phyloP scores from a whole-genome alignment of 768 basidiomycete genomes.

The Lactifluus hygrophoroides region DNA sequence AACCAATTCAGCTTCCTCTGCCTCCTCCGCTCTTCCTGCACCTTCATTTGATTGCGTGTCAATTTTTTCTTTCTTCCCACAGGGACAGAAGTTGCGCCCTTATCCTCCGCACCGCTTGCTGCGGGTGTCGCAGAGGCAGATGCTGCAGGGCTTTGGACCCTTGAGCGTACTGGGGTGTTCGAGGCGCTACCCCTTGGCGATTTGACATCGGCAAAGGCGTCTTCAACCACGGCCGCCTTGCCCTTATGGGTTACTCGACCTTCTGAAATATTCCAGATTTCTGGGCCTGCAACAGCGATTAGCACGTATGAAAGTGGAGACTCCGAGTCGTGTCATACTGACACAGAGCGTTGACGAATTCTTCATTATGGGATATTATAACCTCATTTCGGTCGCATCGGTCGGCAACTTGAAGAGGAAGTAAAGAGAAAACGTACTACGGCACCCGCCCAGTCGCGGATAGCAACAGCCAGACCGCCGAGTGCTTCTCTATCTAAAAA shows the following conservation, averaged over 20 bases:
- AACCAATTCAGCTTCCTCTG: constrained; percentile 79
- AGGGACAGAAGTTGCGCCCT: constrained; percentile 31
- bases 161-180: constrained; percentile 65
- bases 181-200: constrained; percentile 61
- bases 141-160: constrained; percentile 58
- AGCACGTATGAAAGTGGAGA: constrained; percentile 23
- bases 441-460: constrained; percentile 90
- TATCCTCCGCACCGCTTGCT: constrained; percentile 69
- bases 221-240: constrained; percentile 79
- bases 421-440: constrained; percentile 43
- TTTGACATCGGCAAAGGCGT: constrained; percentile 64
- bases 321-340: constrained; percentile 27
- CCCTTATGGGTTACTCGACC: constrained; percentile 84
- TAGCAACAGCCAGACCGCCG: constrained; percentile 90
- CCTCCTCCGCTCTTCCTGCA: constrained; percentile 76
- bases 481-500: constrained; percentile 96
- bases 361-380: constrained; percentile 94
- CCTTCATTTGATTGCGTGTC: constrained; percentile 87
- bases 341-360: constrained; percentile 81
- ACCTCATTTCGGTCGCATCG: constrained; percentile 38
- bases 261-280: constrained; percentile 90
- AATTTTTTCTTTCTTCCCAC: constrained; percentile 82
- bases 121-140: constrained; percentile 70
- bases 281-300: constrained; percentile 47
- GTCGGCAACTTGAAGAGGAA: constrained; percentile 21